Conservation (phyloP, 2,329 filamentous ascomycete genomes). For the Penicillium frequentans region DNA sequence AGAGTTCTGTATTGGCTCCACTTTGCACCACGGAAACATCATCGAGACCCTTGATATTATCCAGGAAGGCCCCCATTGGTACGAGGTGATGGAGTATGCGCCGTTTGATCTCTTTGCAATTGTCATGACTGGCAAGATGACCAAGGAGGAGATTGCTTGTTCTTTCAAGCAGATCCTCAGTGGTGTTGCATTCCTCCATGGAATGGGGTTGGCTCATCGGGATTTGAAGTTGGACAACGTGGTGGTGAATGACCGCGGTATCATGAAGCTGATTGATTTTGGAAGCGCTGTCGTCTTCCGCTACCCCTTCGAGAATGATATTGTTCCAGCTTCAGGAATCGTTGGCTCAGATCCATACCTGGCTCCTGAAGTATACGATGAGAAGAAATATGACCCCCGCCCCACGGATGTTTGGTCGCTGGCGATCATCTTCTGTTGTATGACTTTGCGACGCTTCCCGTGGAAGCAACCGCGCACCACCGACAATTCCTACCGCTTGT, state of each 20-base stretch:
- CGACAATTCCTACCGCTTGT: slow-evolving; percentile 94
- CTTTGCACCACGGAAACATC: slow-evolving; percentile 94
- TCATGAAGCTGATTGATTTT: slow-evolving; percentile 99
- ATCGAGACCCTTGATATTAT: slow-evolving; percentile 98
- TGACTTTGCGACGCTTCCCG: slow-evolving; percentile 90
- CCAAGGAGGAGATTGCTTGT: slow-evolving; percentile 83
- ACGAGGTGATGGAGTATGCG: slow-evolving; percentile 98
- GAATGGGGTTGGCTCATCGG: slow-evolving; percentile 90
- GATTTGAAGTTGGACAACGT: slow-evolving; percentile 98
- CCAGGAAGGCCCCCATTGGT: slow-evolving; percentile 92
- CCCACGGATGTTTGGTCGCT: slow-evolving; percentile 97
- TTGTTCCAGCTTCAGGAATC: slow-evolving; percentile 80
- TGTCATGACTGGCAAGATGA: slow-evolving; percentile 99
- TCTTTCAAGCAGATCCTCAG: slow-evolving; percentile 92
- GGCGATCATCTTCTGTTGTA: slow-evolving; percentile 98
- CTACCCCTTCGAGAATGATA: slow-evolving; percentile 92
- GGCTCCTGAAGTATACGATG: slow-evolving; percentile 93
- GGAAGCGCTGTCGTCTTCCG: slow-evolving; percentile 95
- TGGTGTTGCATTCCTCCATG: slow-evolving; percentile 90
- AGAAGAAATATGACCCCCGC: slow-evolving; percentile 88
- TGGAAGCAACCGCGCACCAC: slow-evolving; percentile 93
- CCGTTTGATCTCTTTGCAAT: slow-evolving; percentile 95
- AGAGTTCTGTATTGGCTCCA: slow-evolving; percentile 97
- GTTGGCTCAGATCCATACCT: slow-evolving; percentile 93
- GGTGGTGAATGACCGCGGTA: slow-evolving; percentile 91